A percentile compares a stretch with the other conserved stretches of the same genome.
These are phyloP conservation scores for Globisporangium spiculum DNA, from an alignment of 352 stramenopile genomes.

Conservation along the genomic window DNA sequence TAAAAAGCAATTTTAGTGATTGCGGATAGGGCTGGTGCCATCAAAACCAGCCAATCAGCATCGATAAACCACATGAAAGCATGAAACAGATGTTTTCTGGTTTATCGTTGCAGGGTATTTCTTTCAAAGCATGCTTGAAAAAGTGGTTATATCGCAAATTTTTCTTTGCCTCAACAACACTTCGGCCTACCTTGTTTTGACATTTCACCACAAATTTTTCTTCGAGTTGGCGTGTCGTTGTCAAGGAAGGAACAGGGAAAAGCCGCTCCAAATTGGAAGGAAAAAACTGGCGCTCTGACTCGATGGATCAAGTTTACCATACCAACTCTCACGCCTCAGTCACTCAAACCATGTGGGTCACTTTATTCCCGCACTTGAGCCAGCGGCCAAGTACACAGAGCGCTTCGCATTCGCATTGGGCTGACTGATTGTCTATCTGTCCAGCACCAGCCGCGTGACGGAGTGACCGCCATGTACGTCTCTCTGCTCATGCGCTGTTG, in stretches of 20 bases:
- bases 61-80: not conserved
- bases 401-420: constrained; percentile 2
- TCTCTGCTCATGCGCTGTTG: not conserved
- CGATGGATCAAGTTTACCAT: not conserved
- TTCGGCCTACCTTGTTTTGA: not conserved
- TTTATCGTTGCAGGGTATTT: not conserved
- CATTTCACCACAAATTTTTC: not conserved
- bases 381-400: constrained; percentile 15
- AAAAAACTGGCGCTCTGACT: constrained; percentile 1
- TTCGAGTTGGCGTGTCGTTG: not conserved
- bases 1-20: not conserved
- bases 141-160: too few species aligned
- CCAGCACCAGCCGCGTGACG: not conserved
- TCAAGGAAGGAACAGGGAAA: not conserved
- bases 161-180: too few species aligned
- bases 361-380: constrained; percentile 15
- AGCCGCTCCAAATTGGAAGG: not conserved
- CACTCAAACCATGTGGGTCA: not conserved
- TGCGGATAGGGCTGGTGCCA: not conserved
- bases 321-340: not conserved
- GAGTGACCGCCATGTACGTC: constrained; percentile 5
- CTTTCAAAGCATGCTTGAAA: too few species aligned
- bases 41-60: not conserved
- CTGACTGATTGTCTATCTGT: not conserved
- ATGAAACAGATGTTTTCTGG: not conserved